A percentile compares a stretch with the other conserved stretches of the same genome.
Evolutionary conservation across 805 yeast species (phyloP).

Genomic region (Yarrowia sp.): DNA sequence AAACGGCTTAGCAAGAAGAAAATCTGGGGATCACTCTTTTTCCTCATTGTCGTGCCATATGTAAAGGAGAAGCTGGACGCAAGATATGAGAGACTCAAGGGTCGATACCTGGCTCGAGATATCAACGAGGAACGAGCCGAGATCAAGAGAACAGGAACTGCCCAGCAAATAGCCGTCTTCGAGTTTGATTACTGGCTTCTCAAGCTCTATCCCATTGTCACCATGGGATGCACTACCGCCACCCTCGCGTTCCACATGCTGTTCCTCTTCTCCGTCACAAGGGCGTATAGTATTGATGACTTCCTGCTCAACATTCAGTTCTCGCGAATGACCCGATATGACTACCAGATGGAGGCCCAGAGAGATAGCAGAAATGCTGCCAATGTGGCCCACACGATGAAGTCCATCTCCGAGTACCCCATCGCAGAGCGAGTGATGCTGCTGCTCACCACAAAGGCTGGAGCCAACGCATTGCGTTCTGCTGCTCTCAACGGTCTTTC

Average conservation of each 20-base stretch:
- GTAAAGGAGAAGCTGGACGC: slow-evolving; percentile 63
- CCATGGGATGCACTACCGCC: slow-evolving; percentile 45
- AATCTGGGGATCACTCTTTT: slow-evolving; percentile 49
- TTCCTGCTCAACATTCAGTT: slow-evolving; percentile 59
- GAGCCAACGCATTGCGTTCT: slow-evolving; percentile 33
- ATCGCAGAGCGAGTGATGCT: slow-evolving; percentile 27
- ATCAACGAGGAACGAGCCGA: slow-evolving; percentile 35
- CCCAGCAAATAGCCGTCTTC: slow-evolving; percentile 29
- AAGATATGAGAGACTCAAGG: slow-evolving; percentile 58
- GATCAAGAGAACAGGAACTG: slow-evolving; percentile 29
- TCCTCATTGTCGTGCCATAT: slow-evolving; percentile 62
- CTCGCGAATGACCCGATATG: slow-evolving; percentile 50
- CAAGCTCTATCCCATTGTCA: slow-evolving; percentile 58
- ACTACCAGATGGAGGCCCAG: slow-evolving; percentile 33
- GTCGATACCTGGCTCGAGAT: slow-evolving; percentile 54
- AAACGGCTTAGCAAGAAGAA: slow-evolving; percentile 55
- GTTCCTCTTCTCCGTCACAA: slow-evolving; percentile 63
- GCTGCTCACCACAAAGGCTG: slow-evolving; percentile 35
- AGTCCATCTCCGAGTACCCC: slow-evolving; percentile 22
- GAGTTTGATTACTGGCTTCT: slow-evolving; percentile 44
- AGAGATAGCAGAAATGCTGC: slow-evolving; percentile 27
- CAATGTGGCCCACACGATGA: slow-evolving; percentile 23
- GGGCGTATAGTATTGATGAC: slow-evolving; percentile 62
- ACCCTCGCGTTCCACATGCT: slow-evolving; percentile 58
- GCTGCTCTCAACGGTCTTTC: slow-evolving; percentile 29